These are phyloP conservation scores for Colletotrichum salicis DNA, from an alignment of 2,329 filamentous ascomycete genomes.

Conservation along the genomic window DNA sequence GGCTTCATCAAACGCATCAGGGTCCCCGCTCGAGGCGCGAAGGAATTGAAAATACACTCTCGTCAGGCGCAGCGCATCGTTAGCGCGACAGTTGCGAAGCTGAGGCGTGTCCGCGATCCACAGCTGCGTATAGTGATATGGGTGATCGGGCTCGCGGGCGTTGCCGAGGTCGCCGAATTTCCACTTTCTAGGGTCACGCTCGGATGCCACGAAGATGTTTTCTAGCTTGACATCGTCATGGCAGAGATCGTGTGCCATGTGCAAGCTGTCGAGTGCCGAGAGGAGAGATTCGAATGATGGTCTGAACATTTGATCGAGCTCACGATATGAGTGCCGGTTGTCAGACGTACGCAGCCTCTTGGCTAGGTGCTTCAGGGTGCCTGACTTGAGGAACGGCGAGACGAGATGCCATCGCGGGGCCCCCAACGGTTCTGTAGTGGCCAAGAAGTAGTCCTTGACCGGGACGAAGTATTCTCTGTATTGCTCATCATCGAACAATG, in stretches of 20 bases:
- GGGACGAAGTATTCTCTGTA: constrained; percentile 40
- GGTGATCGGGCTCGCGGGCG: constrained; percentile 42
- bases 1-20: constrained; percentile 39
- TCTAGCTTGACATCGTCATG: constrained; percentile 48
- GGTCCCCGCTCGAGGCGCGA: constrained; percentile 37
- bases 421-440: constrained; percentile 23
- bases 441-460: constrained; percentile 45
- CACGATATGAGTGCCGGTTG: constrained; percentile 35
- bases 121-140: constrained; percentile 44
- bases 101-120: constrained; percentile 45
- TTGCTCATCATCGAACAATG: constrained; percentile 5
- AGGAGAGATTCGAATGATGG: constrained; percentile 44
- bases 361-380: constrained; percentile 41
- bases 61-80: constrained; percentile 45
- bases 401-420: constrained; percentile 43
- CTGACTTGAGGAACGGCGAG: constrained; percentile 41
- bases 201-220: constrained; percentile 44
- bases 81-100: constrained; percentile 44
- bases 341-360: constrained; percentile 37
- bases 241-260: constrained; percentile 41
- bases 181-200: constrained; percentile 39
- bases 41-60: constrained; percentile 46
- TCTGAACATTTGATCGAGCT: constrained; percentile 44
- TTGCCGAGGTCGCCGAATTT: constrained; percentile 47
- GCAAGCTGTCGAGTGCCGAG: constrained; percentile 40